These are phyloP conservation scores for Fusarium coffeatum DNA, from an alignment of 2,329 filamentous ascomycete species.

Conservation along the genomic window DNA sequence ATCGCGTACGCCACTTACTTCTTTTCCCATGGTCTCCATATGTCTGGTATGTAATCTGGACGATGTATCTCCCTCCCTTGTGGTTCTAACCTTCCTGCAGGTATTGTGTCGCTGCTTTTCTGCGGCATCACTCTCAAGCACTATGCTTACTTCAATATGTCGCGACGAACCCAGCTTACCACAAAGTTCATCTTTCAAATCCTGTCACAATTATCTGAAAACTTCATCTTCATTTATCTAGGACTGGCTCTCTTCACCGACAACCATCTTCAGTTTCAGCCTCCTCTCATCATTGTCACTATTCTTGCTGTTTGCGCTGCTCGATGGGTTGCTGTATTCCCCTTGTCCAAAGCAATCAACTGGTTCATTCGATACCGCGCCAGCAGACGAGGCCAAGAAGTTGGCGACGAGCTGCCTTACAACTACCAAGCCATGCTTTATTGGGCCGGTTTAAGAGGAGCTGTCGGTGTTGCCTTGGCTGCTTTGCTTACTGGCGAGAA, in stretches of 20 bases:
- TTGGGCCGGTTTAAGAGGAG: conserved; percentile 95
- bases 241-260: conserved; percentile 96
- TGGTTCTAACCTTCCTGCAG: conserved; percentile 58
- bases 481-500: conserved; percentile 88
- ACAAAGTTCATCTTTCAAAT: conserved; percentile 98
- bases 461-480: conserved; percentile 93
- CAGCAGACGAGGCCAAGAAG: conserved; percentile 76
- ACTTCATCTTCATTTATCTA: conserved; percentile 99
- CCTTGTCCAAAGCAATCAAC: conserved; percentile 89
- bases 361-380: conserved; percentile 91
- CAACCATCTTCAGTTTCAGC: conserved; percentile 87
- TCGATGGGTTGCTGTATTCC: conserved; percentile 94
- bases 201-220: conserved; percentile 93
- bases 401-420: conserved; percentile 88
- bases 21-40: conserved; percentile 93
- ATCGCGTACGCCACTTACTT: conserved; percentile 98
- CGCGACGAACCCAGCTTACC: conserved; percentile 92
- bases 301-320: conserved; percentile 92
- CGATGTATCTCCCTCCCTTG: neutral
- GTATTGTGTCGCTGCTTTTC: conserved; percentile 95
- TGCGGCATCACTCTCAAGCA: conserved; percentile 99
- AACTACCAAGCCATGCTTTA: conserved; percentile 99
- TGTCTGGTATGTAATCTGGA: conserved; percentile 78
- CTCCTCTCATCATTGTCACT: conserved; percentile 93
- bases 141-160: conserved; percentile 99